Evolutionary conservation across 208 protist genomes (phyloP).

Genomic region (Trypanosoma congolense): DNA sequence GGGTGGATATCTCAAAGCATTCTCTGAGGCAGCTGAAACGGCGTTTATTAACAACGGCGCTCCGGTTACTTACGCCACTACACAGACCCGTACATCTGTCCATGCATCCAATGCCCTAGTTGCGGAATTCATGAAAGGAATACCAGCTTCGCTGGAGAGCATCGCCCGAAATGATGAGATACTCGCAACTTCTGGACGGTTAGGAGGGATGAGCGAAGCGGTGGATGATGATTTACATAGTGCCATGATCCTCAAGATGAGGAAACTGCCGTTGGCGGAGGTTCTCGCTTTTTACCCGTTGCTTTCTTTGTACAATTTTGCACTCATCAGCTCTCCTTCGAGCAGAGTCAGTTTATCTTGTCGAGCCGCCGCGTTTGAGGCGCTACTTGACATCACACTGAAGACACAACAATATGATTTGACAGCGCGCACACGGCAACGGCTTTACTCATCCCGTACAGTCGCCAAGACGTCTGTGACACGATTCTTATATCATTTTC

Average conservation of each 20-base stretch:
- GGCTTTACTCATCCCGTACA: neutral
- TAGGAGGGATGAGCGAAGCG: constrained; percentile 20
- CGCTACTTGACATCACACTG: constrained; percentile 54
- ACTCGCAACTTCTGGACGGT: constrained; percentile 33
- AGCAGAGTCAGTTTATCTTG: constrained; percentile 47
- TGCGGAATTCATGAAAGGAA: constrained; percentile 51
- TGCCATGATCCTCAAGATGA: constrained; percentile 48
- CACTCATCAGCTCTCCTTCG: constrained; percentile 74
- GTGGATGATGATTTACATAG: constrained; percentile 36
- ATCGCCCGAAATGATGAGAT: constrained; percentile 44
- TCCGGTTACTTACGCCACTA: constrained; percentile 39
- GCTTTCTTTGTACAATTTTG: constrained; percentile 63
- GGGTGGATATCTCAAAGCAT: constrained; percentile 75
- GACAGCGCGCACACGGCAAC: constrained; percentile 29
- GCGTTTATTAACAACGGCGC: constrained; percentile 69
- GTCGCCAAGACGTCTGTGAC: constrained; percentile 46
- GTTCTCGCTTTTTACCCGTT: constrained; percentile 85
- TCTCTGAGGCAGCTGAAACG: constrained; percentile 44
- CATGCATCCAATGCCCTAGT: constrained; percentile 71
- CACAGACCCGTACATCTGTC: constrained; percentile 72
- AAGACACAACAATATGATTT: constrained; percentile 72
- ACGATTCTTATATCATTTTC: constrained; percentile 71
- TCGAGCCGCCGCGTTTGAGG: constrained; percentile 72
- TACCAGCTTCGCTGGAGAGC: constrained; percentile 38
- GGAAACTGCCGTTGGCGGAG: constrained; percentile 70